Base-by-base conservation (phyloP, 148 eudicot genomes). In the Pharnaceum exiguum region DNA sequence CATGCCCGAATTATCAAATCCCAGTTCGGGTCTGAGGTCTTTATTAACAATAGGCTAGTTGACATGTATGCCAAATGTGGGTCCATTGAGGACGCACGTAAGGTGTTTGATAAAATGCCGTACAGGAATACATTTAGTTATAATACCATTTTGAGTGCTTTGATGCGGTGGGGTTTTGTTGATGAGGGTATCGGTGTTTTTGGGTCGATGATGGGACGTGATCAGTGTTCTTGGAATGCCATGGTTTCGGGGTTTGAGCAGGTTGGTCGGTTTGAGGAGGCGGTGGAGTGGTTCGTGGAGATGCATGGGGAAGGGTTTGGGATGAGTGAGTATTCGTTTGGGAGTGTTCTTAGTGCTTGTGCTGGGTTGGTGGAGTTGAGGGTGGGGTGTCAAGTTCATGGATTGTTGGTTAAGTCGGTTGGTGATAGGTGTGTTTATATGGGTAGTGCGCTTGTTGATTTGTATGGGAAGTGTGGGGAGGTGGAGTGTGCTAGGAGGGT, bases 151-250 rank as follows among this genome's bases (percentile, higher is more conserved):
- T 66, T 89, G 26, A 52, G 71, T 26, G 73, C 79, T 0, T 66
- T 80, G 37, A 61, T 66, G 26, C 64, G 50, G 7, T 72, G 71
- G 62, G 87, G 90, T 46, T 74, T 68, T 37, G 51, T 82, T 28
- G 82, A 71, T 32, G 89, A 88, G 46, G 91, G 89, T 24, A 49
- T 29, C 17, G 46, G 44, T 74, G 55, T 77, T 29, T 89, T 89
- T 54, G 45, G 39, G 50, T 70, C 58, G 11, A 68, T 79, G 60
- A 77, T 82, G 43, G 81, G 74, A 38, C 82, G 83, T 56, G 96
- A 89, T 66, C 94, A 85, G 59, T 89, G 96, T 69, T 83, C 96
- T 37, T 85, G 96, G 96, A 89, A 89, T 54, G 71, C 82, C 9
- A 79, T 89, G 79, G 78, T 89, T 7, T 76, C 96, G 10, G 85